Evolutionary conservation across 495 filamentous ascomycete species (phyloP).

Genomic region (Poronia punctata): DNA sequence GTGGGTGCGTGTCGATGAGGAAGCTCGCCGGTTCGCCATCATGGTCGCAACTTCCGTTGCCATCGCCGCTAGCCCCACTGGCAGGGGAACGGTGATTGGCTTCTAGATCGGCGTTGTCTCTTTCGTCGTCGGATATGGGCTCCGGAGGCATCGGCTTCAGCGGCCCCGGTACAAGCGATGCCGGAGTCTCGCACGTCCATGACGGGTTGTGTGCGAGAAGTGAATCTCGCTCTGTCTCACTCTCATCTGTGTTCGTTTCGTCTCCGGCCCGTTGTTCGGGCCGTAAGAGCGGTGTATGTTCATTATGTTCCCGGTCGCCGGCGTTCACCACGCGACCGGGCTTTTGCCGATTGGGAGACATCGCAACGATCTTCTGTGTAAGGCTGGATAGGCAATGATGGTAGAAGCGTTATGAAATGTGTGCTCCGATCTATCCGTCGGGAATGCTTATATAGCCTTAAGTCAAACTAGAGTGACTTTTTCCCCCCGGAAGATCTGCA

Average conservation of each 20-base stretch:
- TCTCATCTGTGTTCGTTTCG: neutral
- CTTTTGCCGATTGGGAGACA: neutral
- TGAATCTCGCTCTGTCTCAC: neutral
- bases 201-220: neutral
- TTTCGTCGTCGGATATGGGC: constrained; percentile 1
- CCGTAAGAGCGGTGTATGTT: constrained; percentile 2
- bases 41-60: neutral
- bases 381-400: no score
- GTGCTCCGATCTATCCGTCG: no score
- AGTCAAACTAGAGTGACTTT: no score
- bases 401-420: no score
- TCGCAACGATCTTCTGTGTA: no score
- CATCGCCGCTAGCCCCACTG: constrained; percentile 1
- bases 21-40: constrained; percentile 12
- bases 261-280: neutral
- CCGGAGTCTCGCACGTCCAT: neutral
- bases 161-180: neutral
- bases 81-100: no score
- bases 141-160: constrained; percentile 1
- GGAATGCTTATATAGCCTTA: no score
- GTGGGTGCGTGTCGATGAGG: constrained; percentile 27
- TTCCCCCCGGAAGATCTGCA: no score
- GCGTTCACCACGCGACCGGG: neutral
- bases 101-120: constrained; percentile 11
- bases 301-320: neutral